Conservation (phyloP, 768 basidiomycete genomes). For the Trametes gibbosa region DNA sequence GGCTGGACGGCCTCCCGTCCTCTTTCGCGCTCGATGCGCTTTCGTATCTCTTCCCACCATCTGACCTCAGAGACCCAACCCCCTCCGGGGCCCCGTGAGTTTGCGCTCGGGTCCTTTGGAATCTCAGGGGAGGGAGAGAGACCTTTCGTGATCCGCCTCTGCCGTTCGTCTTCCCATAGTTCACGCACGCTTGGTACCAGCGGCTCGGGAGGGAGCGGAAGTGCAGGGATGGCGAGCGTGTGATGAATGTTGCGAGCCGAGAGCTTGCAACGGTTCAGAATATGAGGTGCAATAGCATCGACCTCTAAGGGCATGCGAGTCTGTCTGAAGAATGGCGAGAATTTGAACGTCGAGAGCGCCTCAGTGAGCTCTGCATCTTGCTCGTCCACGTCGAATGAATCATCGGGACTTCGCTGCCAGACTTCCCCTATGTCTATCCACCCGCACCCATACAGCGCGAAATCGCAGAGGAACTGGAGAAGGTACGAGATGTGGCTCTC, state of each 20-base stretch:
- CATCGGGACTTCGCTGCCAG: conserved; percentile 51
- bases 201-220: conserved; percentile 56
- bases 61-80: conserved; percentile 72
- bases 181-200: conserved; percentile 88
- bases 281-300: conserved; percentile 77
- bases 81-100: conserved; percentile 51
- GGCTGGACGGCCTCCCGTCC: conserved; percentile 27
- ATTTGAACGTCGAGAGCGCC: conserved; percentile 33
- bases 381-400: conserved; percentile 34
- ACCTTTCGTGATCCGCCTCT: conserved; percentile 62
- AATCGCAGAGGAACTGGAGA: conserved; percentile 93
- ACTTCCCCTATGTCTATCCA: conserved; percentile 74
- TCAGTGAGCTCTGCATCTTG: conserved; percentile 16
- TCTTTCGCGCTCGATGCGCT: conserved; percentile 53
- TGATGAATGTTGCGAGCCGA: conserved; percentile 66
- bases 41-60: conserved; percentile 72
- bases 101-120: conserved; percentile 67
- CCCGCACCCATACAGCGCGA: conserved; percentile 91
- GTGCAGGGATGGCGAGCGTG: conserved; percentile 56
- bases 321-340: conserved; percentile 62
- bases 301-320: conserved; percentile 77
- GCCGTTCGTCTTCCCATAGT: conserved; percentile 95
- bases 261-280: conserved; percentile 77
- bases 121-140: conserved; percentile 71
- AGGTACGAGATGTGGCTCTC: conserved; percentile 89